These are phyloP conservation scores for Starmera amethionina DNA, from an alignment of 805 yeast genomes.

Conservation along the genomic window DNA sequence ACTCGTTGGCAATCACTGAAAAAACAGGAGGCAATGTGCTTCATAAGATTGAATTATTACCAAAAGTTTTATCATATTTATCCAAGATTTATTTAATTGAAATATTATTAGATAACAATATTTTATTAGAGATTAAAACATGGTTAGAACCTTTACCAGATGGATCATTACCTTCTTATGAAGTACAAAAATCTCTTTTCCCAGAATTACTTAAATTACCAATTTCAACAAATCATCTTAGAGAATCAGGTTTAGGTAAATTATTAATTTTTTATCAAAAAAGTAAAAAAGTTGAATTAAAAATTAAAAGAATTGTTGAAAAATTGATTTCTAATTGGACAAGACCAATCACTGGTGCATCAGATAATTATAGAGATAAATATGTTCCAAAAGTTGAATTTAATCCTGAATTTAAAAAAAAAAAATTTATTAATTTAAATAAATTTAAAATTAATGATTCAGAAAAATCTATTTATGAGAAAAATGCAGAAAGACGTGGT, in stretches of 20 bases:
- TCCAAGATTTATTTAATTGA: conserved; percentile 82
- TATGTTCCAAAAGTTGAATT: conserved; percentile 60
- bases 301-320: conserved; percentile 82
- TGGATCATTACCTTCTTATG: conserved; percentile 95
- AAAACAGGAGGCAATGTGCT: conserved; percentile 40
- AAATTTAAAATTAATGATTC: conserved; percentile 17
- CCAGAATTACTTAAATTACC: conserved; percentile 69
- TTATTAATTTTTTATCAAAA: conserved; percentile 89
- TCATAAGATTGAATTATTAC: conserved; percentile 66
- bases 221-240: conserved; percentile 88
- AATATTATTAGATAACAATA: conserved; percentile 85
- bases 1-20: conserved; percentile 39
- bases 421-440: conserved; percentile 9
- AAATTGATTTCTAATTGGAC: conserved; percentile 95
- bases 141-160: conserved; percentile 99
- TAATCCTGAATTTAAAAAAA: conserved; percentile 41
- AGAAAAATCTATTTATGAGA: conserved; percentile 66
- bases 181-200: conserved; percentile 84
- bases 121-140: conserved; percentile 84
- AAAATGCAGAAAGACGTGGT: conserved; percentile 82
- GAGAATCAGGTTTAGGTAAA: conserved; percentile 92
- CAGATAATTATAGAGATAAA: conserved; percentile 89
- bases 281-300: conserved; percentile 80
- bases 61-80: conserved; percentile 66
- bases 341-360: conserved; percentile 91